Conservation (phyloP, 208 protist genomes). For the Acanthamoeba royreba region DNA sequence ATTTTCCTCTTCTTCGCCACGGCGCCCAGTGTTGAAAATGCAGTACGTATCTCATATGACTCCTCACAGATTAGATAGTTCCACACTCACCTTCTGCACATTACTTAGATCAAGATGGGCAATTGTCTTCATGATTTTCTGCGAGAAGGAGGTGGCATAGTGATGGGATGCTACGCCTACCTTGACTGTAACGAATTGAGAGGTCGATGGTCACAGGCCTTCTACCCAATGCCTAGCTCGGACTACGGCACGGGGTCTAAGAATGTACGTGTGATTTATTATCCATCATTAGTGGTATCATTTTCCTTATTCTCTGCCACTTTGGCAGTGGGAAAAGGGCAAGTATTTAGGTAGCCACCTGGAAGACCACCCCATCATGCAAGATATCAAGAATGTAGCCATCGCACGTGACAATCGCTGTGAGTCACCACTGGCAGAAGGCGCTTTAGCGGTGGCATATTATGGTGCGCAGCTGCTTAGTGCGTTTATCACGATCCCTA, state of each 20-base stretch:
- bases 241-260: background rate
- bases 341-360: background rate
- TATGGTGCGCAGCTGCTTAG: background rate
- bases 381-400: background rate
- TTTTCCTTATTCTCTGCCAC: background rate
- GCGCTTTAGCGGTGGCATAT: background rate
- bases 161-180: constrained; percentile 13
- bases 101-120: background rate
- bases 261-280: background rate
- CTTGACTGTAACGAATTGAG: background rate
- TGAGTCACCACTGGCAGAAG: background rate
- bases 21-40: background rate
- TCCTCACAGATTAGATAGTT: background rate
- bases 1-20: constrained; percentile 26
- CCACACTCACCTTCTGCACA: background rate
- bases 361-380: background rate
- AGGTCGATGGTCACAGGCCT: background rate
- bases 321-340: background rate
- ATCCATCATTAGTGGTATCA: background rate
- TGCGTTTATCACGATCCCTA: background rate
- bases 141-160: background rate
- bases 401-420: background rate
- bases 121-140: background rate
- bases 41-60: background rate
- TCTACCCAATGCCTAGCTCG: background rate